Conservation (phyloP, 2,329 filamentous ascomycete species). For the Stylonectria norvegica region DNA sequence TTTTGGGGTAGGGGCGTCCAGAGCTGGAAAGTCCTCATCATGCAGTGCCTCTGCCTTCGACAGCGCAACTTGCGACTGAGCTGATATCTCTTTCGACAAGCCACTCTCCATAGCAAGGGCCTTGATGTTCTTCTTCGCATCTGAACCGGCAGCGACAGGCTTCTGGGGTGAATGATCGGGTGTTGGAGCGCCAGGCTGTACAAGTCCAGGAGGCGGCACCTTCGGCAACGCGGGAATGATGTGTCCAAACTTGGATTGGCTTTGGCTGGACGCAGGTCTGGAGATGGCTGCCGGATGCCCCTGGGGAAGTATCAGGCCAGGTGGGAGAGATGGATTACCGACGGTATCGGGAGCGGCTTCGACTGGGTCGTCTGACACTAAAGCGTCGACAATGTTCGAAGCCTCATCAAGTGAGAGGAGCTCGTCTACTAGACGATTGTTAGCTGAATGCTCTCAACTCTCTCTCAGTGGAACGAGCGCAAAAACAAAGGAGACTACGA, state of each 20-base stretch:
- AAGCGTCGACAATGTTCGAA: slow-evolving; percentile 61
- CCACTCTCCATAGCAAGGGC: slow-evolving; percentile 44
- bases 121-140: slow-evolving; percentile 44
- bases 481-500: slow-evolving; percentile 27
- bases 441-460: slow-evolving; percentile 38
- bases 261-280: slow-evolving; percentile 18
- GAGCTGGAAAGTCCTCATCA: slow-evolving; percentile 61
- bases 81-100: slow-evolving; percentile 44
- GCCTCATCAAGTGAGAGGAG: slow-evolving; percentile 60
- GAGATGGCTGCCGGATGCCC: slow-evolving; percentile 17
- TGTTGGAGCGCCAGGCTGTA: slow-evolving; percentile 27
- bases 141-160: slow-evolving; percentile 22
- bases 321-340: slow-evolving; percentile 24
- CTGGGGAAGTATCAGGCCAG: slow-evolving; percentile 28
- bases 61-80: slow-evolving; percentile 32
- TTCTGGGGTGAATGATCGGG: slow-evolving; percentile 35
- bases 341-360: slow-evolving; percentile 12
- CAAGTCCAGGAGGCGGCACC: slow-evolving; percentile 23
- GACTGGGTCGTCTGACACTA: slow-evolving; percentile 59
- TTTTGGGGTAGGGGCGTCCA: slow-evolving; percentile 43
- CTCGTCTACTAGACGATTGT: slow-evolving; percentile 57
- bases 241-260: slow-evolving; percentile 17
- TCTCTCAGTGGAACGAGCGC: slow-evolving; percentile 21
- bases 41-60: slow-evolving; percentile 39
- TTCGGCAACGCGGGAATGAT: slow-evolving; percentile 27